Percentiles rank a stretch among this genome's conserved stretches.
Evolutionary conservation across 257 asterid species (phyloP).

Genomic region (Nicotiana tabacum): DNA sequence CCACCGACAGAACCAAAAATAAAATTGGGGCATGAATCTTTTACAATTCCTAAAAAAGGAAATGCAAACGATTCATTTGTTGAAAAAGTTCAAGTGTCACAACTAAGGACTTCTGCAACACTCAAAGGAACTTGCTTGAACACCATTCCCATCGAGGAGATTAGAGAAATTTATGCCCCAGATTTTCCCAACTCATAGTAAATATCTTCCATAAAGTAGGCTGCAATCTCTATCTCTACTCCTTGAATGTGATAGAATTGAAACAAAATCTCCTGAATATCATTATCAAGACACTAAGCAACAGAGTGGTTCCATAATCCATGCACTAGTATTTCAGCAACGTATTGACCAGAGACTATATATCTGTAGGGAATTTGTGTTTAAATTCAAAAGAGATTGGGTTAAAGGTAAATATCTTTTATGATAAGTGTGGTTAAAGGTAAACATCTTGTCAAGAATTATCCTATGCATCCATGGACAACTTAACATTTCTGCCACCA

Average conservation of each 20-base stretch:
- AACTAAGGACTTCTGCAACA: background rate
- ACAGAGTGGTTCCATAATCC: constrained; percentile 1
- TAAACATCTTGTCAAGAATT: background rate
- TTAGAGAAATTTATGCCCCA: background rate
- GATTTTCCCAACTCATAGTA: background rate
- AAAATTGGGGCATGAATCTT: background rate
- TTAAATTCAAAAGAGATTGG: background rate
- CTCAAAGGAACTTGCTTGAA: background rate
- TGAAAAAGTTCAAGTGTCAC: background rate
- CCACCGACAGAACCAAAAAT: background rate
- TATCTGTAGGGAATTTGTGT: background rate
- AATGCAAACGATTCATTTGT: background rate
- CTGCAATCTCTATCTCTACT: background rate
- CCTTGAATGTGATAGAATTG: background rate
- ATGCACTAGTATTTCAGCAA: background rate
- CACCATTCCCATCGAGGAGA: background rate
- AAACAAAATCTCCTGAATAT: background rate
- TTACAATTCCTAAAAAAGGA: background rate
- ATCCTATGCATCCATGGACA: background rate
- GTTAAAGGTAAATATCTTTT: background rate
- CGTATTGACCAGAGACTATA: background rate
- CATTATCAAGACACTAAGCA: background rate
- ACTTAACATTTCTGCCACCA: background rate
- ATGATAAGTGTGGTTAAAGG: background rate
- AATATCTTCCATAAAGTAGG: background rate